A percentile compares a stretch with the other conserved stretches of the same genome.
Evolutionary conservation across 495 filamentous ascomycete species (phyloP).

Genomic region (Talaromyces stipitatus): DNA sequence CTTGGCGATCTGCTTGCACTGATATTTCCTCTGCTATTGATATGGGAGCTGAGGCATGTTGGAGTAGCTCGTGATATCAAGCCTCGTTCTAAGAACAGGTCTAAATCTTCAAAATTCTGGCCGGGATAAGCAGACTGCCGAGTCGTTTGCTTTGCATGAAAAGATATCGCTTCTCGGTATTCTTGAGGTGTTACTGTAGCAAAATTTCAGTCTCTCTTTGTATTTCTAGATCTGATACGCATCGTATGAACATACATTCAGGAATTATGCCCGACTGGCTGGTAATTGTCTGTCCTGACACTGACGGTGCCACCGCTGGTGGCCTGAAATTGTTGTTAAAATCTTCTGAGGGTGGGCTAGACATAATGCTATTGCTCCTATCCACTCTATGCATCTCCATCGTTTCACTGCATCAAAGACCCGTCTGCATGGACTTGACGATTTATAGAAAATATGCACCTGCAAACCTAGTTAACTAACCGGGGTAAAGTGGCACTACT

Average conservation of each 20-base stretch:
- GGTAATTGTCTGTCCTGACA: background rate
- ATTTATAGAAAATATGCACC: background rate
- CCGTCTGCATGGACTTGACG: background rate
- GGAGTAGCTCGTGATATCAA: background rate
- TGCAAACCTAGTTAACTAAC: background rate
- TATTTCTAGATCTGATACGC: background rate
- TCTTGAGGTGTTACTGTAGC: constrained; percentile 1
- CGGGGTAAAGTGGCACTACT: background rate
- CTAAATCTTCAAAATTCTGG: constrained; percentile 4
- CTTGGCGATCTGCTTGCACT: background rate
- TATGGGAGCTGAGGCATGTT: background rate
- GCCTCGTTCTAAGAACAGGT: background rate
- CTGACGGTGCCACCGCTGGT: background rate
- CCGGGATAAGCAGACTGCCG: constrained; percentile 6
- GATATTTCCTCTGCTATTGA: background rate
- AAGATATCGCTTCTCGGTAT: constrained; percentile 2
- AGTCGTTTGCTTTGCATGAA: constrained; percentile 3
- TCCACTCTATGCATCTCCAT: background rate
- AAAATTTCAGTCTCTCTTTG: background rate
- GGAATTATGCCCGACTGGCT: background rate
- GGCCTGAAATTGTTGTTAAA: background rate
- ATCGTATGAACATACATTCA: background rate
- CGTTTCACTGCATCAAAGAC: background rate
- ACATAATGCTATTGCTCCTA: background rate
- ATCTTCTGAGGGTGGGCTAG: background rate